Conservation (phyloP, 306 rosid genomes). For the Lupinus albus region DNA sequence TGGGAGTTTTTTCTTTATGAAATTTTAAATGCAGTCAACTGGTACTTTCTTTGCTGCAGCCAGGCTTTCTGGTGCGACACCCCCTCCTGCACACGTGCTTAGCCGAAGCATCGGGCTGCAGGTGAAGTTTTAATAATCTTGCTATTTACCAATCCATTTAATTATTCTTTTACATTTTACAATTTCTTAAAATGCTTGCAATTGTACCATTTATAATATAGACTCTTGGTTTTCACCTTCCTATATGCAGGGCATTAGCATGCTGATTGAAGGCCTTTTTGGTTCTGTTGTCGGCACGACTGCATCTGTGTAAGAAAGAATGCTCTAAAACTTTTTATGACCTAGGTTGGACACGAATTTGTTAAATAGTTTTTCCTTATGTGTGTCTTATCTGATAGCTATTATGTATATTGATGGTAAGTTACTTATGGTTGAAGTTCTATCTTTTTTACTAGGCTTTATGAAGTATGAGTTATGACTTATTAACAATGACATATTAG, state of each 20-base stretch:
- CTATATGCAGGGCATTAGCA: conserved; percentile 71
- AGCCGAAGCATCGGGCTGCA: conserved; percentile 88
- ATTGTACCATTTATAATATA: conserved; percentile 7
- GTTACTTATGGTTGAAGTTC: neutral
- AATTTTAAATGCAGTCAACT: conserved; percentile 71
- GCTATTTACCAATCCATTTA: conserved; percentile 12
- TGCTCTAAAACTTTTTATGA: conserved; percentile 9
- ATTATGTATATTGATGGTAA: too few species aligned
- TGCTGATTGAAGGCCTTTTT: conserved; percentile 83
- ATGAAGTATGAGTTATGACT: conserved; percentile 18
- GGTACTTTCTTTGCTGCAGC: conserved; percentile 86
- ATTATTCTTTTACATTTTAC: conserved; percentile 11
- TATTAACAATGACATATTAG: conserved; percentile 1
- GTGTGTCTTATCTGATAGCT: neutral
- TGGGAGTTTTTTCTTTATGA: neutral
- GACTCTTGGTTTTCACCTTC: conserved; percentile 23
- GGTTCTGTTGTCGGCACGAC: conserved; percentile 78
- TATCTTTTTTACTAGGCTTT: neutral
- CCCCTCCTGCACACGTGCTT: conserved; percentile 82
- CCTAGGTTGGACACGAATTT: neutral
- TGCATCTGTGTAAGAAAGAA: conserved; percentile 84
- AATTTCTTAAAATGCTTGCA: conserved; percentile 15
- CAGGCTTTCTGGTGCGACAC: conserved; percentile 93
- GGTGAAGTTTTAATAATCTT: conserved; percentile 48
- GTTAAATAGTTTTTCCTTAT: neutral